Conservation (phyloP, 352 stramenopile species). For the Globisporangium canariense region DNA sequence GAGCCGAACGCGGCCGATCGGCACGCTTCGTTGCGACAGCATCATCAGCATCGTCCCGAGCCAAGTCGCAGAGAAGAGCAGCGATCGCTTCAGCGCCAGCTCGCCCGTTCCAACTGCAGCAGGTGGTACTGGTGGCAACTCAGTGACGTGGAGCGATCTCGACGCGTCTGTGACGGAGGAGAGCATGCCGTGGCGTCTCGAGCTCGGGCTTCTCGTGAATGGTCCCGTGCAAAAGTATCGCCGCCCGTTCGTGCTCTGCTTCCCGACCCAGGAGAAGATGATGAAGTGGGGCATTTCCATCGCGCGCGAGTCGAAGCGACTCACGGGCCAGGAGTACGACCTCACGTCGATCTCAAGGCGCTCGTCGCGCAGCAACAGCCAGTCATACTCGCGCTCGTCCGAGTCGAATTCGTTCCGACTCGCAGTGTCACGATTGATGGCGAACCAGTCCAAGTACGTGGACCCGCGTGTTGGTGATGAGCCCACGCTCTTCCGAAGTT, state of each 20-base stretch:
- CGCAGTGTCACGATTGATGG: constrained; percentile 67
- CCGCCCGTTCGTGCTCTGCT: constrained; percentile 76
- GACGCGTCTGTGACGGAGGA: constrained; percentile 32
- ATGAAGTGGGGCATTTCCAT: constrained; percentile 86
- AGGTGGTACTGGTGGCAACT: constrained; percentile 3
- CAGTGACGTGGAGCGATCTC: constrained; percentile 20
- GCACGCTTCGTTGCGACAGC: constrained; percentile 72
- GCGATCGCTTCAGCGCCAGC: constrained; percentile 51
- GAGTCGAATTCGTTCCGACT: constrained; percentile 56
- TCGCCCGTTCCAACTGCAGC: constrained; percentile 18
- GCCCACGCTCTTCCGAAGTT: constrained; percentile 55
- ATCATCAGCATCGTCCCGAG: constrained; percentile 81
- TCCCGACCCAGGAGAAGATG: constrained; percentile 73
- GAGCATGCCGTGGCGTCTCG: constrained; percentile 73
- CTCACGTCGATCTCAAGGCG: constrained; percentile 66
- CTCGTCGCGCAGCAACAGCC: constrained; percentile 62
- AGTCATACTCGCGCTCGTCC: constrained; percentile 48
- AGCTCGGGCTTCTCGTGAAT: constrained; percentile 66
- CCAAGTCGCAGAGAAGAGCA: constrained; percentile 43
- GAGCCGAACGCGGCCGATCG: constrained; percentile 66
- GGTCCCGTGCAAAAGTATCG: constrained; percentile 60
- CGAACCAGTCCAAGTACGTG: constrained; percentile 73
- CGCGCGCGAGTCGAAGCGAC: constrained; percentile 69
- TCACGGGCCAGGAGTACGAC: constrained; percentile 82
- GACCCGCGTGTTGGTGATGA: constrained; percentile 50